These are phyloP conservation scores for Gossypium turneri DNA, from an alignment of 345 rosid genomes.

Conservation along the genomic window DNA sequence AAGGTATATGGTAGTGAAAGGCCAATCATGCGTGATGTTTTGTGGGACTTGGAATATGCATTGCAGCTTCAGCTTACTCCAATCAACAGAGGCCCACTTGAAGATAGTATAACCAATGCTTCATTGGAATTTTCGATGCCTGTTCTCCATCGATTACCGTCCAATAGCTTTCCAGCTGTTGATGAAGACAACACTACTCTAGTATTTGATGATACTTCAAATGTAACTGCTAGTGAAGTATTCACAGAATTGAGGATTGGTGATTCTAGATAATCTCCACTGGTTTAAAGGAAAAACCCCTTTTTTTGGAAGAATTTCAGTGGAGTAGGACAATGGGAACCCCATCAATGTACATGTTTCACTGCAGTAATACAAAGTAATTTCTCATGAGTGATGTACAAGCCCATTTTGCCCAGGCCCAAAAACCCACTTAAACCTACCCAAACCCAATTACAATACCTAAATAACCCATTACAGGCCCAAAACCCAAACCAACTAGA, in stretches of 20 bases:
- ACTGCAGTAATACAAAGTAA: too few relatives aligned
- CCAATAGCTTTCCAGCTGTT: neutral
- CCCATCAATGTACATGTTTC: too few relatives aligned
- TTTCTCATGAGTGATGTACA: too few relatives aligned
- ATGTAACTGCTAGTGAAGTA: slow-evolving; percentile 5
- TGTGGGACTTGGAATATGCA: slow-evolving; percentile 8
- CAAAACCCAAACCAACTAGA: too few relatives aligned
- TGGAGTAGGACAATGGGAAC: too few relatives aligned
- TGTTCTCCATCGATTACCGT: neutral
- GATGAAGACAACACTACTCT: neutral
- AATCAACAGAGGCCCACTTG: neutral
- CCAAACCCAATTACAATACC: too few relatives aligned
- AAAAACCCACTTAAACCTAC: too few relatives aligned
- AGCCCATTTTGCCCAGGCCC: too few relatives aligned
- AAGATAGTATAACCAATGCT: neutral
- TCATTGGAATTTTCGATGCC: neutral
- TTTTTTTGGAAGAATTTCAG: too few relatives aligned
- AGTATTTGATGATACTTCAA: neutral
- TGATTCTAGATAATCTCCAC: neutral
- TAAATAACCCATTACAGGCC: too few relatives aligned
- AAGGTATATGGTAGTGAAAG: neutral
- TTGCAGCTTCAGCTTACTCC: slow-evolving; percentile 8
- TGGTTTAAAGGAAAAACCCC: too few relatives aligned
- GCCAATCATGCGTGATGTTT: neutral
- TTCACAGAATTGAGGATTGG: slow-evolving; percentile 1